phyloP scores from a whole-genome alignment of 192 early-diverging fungal species.

The Powellomyces hirtus region DNA sequence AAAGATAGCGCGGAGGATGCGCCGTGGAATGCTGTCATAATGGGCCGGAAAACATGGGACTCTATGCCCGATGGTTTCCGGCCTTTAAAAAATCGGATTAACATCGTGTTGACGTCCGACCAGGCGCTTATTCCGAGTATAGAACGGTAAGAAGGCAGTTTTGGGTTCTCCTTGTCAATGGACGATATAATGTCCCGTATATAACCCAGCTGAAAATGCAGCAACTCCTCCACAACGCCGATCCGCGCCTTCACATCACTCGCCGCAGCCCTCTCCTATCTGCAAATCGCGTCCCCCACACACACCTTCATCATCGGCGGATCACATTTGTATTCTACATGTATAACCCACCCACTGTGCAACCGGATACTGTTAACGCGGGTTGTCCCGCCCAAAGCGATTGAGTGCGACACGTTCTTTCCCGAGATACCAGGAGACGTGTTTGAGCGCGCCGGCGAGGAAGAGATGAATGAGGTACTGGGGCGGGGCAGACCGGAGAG shows the following conservation, averaged over 20 bases:
- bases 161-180: background rate
- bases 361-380: slow-evolving; percentile 68
- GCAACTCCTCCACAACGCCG: background rate
- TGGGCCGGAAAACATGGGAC: slow-evolving; percentile 94
- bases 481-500: slow-evolving; percentile 38
- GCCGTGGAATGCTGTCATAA: slow-evolving; percentile 77
- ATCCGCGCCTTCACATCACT: slow-evolving; percentile 45
- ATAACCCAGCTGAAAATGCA: background rate
- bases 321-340: slow-evolving; percentile 67
- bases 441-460: slow-evolving; percentile 43
- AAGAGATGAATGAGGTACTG: slow-evolving; percentile 50
- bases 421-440: slow-evolving; percentile 49
- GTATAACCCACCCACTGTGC: slow-evolving; percentile 56
- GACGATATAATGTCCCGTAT: too few species aligned
- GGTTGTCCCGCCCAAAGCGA: slow-evolving; percentile 53
- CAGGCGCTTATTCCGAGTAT: slow-evolving; percentile 24
- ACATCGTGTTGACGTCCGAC: slow-evolving; percentile 80
- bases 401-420: slow-evolving; percentile 78
- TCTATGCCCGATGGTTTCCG: slow-evolving; percentile 79
- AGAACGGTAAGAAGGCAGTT: background rate
- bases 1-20: too few species aligned
- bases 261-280: slow-evolving; percentile 50
- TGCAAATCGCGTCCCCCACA: slow-evolving; percentile 39
- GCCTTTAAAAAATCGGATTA: slow-evolving; percentile 76
- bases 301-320: slow-evolving; percentile 85